Evolutionary conservation across 2,329 filamentous ascomycete genomes (phyloP), one percentile per base, ranked within the genome.

Genomic region (Botrytis porri): DNA sequence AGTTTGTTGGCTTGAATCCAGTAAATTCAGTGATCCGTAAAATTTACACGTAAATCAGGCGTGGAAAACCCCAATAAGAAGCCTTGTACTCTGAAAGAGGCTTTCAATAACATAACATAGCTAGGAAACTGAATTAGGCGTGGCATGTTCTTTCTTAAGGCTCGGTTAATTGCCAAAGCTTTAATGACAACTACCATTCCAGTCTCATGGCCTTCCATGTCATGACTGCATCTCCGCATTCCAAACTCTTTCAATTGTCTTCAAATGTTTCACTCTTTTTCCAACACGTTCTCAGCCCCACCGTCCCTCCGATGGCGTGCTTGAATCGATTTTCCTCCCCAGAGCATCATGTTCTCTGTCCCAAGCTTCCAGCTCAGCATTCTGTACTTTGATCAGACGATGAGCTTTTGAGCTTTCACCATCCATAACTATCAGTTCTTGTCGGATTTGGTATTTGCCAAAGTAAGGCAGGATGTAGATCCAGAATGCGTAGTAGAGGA

Each of bases 401-500:
- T 87, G 84, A 1, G 83, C 83, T 32, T 82, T 83, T 1, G 84
- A 81, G 6, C 82, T 83, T 8, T 82, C 82, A 64, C 85, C 84
- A 10, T 86, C 86, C 18, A 89, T 80, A 0, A 83, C 80, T 1
- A 89, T 72, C 2, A 89, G 80, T 43, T 89, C 86, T 22, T 89
- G 86, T 0, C 88, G 84, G 59, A 90, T 84, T 12, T 81, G 77
- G 75, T 91, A 92, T 0, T 83, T 81, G n/a, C 83, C 82, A 75
- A 83, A 84, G 41, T 82, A 84, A 0, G 89, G 89, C 0, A 91
- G 75, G 1, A 87, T 37, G 64, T 86, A 83, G 75, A 91, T 87
- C 88, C 88, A 92, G 12, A 85, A 72, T 12, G 83, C 81, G 75
- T 91, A 91, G 79, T 91, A 91, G 0, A 88, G 43, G 0, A 80